A percentile compares a stretch with the other conserved stretches of the same genome.
Evolutionary conservation across 1,284 basidiomycete species (phyloP).

Genomic region (Phaffia rhodozyma): DNA sequence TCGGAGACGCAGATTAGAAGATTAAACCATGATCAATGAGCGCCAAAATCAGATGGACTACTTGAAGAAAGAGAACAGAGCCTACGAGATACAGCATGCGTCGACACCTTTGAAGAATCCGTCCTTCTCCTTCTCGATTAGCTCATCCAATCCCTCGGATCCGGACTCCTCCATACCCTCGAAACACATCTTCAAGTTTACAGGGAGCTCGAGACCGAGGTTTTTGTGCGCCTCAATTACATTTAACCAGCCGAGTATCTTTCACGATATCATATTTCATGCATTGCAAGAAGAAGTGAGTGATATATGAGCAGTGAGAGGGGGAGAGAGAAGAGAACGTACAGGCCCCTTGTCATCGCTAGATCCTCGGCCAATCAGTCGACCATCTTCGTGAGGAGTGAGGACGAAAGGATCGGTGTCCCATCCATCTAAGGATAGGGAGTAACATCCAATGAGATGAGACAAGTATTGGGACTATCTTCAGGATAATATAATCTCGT

Average conservation of each 20-base stretch:
- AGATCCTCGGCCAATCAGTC: slow-evolving; percentile 32
- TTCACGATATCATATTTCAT: slow-evolving; percentile 17
- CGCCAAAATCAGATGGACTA: background rate
- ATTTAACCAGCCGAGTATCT: slow-evolving; percentile 82
- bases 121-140: slow-evolving; percentile 69
- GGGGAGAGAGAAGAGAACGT: slow-evolving; percentile 7
- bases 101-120: slow-evolving; percentile 84
- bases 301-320: no score
- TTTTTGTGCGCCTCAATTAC: slow-evolving; percentile 76
- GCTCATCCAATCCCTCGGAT: slow-evolving; percentile 81
- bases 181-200: slow-evolving; percentile 89
- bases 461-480: slow-evolving; percentile 41
- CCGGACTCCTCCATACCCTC: slow-evolving; percentile 99
- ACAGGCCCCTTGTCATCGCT: slow-evolving; percentile 85
- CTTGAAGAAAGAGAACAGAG: slow-evolving; percentile 13
- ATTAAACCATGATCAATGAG: background rate
- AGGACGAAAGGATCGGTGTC: slow-evolving; percentile 80
- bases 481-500: background rate
- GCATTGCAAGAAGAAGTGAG: slow-evolving; percentile 13
- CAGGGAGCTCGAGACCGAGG: slow-evolving; percentile 66
- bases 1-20: background rate
- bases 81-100: slow-evolving; percentile 82
- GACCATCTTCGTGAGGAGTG: slow-evolving; percentile 43
- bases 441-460: slow-evolving; percentile 35
- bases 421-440: slow-evolving; percentile 62